Evolutionary conservation across 495 filamentous ascomycete species (phyloP).

Genomic region (Gamarada debralockiae): DNA sequence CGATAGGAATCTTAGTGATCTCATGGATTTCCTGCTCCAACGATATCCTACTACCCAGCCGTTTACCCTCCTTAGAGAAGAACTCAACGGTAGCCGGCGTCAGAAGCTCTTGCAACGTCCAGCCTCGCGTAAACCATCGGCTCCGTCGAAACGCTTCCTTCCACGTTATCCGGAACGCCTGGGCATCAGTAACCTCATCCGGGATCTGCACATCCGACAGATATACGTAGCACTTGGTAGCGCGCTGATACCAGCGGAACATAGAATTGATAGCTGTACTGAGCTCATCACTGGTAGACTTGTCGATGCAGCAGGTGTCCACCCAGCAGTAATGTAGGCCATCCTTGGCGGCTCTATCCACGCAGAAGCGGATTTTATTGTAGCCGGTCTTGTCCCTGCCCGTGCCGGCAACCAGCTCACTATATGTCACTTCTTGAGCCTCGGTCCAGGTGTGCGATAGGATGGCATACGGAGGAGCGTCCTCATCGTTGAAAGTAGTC

Average conservation of each 20-base stretch:
- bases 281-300: too few species aligned
- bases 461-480: conserved; percentile 7
- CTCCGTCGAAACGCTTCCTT: conserved; percentile 8
- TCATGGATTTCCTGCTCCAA: conserved; percentile 22
- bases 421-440: conserved; percentile 27
- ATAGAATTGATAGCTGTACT: too few species aligned
- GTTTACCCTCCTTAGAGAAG: conserved; percentile 16
- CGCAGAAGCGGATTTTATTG: conserved; percentile 11
- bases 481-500: conserved; percentile 4
- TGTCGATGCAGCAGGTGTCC: too few species aligned
- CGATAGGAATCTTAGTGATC: conserved; percentile 26
- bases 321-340: conserved; percentile 10
- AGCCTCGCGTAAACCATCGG: too few species aligned
- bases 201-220: conserved; percentile 14
- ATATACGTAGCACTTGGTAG: too few species aligned
- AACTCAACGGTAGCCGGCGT: conserved; percentile 22
- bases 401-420: conserved; percentile 21
- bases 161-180: conserved; percentile 6
- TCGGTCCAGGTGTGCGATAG: conserved; percentile 14
- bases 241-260: too few species aligned
- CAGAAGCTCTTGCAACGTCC: neutral
- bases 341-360: conserved; percentile 5
- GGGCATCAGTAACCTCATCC: conserved; percentile 8
- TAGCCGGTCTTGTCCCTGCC: conserved; percentile 25
- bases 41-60: conserved; percentile 27